Conservation (phyloP, 768 basidiomycete species). For the Mycena olivaceomarginata region DNA sequence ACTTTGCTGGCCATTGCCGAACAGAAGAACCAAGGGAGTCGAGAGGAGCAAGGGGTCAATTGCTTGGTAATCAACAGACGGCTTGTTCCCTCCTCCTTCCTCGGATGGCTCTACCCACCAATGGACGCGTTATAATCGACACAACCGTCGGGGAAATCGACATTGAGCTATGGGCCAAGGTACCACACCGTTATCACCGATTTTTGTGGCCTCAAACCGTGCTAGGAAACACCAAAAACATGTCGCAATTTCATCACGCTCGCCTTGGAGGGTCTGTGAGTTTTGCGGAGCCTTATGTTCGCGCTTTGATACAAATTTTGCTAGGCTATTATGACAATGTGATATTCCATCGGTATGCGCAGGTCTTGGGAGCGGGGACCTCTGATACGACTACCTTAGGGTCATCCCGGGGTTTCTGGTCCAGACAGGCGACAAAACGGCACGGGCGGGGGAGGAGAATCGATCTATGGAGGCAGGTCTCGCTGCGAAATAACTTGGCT, state of each 20-base stretch:
- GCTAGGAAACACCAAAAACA: constrained; percentile 94
- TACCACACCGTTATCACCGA: constrained; percentile 49
- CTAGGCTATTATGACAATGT: constrained; percentile 97
- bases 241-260: constrained; percentile 94
- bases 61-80: background rate
- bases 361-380: background rate
- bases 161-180: constrained; percentile 96
- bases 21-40: background rate
- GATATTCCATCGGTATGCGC: constrained; percentile 89
- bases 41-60: too few relatives aligned
- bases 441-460: constrained; percentile 94
- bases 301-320: constrained; percentile 32
- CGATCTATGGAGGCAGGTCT: constrained; percentile 90
- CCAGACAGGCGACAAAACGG: constrained; percentile 95
- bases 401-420: constrained; percentile 94
- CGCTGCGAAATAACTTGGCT: too few relatives aligned
- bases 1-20: constrained; percentile 88
- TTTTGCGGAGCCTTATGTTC: constrained; percentile 36
- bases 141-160: constrained; percentile 93
- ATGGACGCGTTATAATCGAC: constrained; percentile 90
- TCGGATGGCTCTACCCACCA: constrained; percentile 88
- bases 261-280: constrained; percentile 89
- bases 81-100: background rate
- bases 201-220: constrained; percentile 7
- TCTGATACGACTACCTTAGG: constrained; percentile 55